phyloP scores from a whole-genome alignment of 768 basidiomycete genomes.

The Trametes meyenii region DNA sequence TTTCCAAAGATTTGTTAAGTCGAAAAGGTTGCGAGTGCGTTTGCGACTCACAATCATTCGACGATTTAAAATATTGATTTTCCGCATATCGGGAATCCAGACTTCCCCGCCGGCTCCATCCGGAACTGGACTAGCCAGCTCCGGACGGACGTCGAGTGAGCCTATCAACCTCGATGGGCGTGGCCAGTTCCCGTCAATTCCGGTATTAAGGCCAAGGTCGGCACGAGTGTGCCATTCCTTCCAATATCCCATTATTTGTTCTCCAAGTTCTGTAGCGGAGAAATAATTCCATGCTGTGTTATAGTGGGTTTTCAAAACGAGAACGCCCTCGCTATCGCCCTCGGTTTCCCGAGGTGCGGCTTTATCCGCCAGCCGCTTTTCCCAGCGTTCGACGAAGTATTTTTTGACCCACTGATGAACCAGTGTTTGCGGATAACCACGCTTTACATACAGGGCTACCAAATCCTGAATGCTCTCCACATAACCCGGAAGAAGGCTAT shows the following conservation, averaged over 20 bases:
- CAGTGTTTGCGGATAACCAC: slow-evolving; percentile 36
- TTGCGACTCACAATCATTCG: slow-evolving; percentile 4
- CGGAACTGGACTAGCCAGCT: neutral
- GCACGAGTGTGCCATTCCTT: slow-evolving; percentile 11
- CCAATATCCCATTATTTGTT: slow-evolving; percentile 33
- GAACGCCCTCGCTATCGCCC: slow-evolving; percentile 21
- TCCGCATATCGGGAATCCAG: neutral
- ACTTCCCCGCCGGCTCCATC: neutral
- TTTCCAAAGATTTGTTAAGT: too few species aligned
- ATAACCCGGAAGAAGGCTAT: slow-evolving; percentile 34
- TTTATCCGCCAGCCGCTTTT: slow-evolving; percentile 28
- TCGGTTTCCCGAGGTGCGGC: neutral
- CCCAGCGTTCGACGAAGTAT: slow-evolving; percentile 34
- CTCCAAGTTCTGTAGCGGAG: slow-evolving; percentile 34
- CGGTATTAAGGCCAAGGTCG: neutral
- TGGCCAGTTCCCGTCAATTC: neutral
- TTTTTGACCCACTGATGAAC: slow-evolving; percentile 32
- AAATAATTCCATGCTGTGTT: slow-evolving; percentile 41
- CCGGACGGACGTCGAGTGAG: neutral
- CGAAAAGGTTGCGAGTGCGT: too few species aligned
- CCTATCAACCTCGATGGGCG: neutral
- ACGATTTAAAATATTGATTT: neutral
- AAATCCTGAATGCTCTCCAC: slow-evolving; percentile 31
- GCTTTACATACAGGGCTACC: slow-evolving; percentile 31
- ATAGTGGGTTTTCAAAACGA: slow-evolving; percentile 37